Base-by-base conservation (phyloP, 139 green algal genomes). In the Tetraselmis striata region DNA sequence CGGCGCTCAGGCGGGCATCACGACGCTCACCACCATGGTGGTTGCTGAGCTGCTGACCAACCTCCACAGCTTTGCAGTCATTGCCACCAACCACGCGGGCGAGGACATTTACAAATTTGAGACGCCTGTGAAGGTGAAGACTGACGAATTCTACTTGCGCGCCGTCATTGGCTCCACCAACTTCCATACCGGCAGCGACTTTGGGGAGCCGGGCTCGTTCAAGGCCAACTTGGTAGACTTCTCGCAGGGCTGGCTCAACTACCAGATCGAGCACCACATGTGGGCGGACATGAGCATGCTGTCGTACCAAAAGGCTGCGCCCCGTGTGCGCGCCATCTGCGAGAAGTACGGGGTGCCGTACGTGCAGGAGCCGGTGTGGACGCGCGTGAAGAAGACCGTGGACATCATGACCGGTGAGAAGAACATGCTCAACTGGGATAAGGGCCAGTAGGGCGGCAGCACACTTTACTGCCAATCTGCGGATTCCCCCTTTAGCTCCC, bases 221-320 rank as follows among this genome's bases (percentile, higher is more conserved):
- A 83, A 83, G 59, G 23, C 80, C 58, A 78, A 87, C 31, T 2
- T 84, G 25, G 77, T 80, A 27, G 83, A 87, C 58, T 87, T 82
- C 83, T 76, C 84, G 76, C 83, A 87, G 45, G 83, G 83, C 25
- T 87, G 83, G 83, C 77, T 87, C 25, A 87, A 87, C 83, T 87
- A 87, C 77, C 83, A 87, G 77, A 87, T 87, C 31, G 83, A 87
- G 83, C 83, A 87, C 80, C 83, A 87, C 83, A 84, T 84, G 83
- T 87, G 80, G 59, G 75, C 79, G 24, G 75, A 81, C 59, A 82
- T 87, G 31, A 84, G 78, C 79, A 87, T 87, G 83, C 30, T 76
- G n/a, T 80, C 79, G 1, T 87, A 87, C 79, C 83, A 87, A 59
- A 87, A 84, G 75, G 79, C 67, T 25, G 28, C 74, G 77, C 83